A percentile compares a stretch with the other conserved stretches of the same genome.
phyloP scores from a whole-genome alignment of 73 alveolate species.

The Diophrys sp. region DNA sequence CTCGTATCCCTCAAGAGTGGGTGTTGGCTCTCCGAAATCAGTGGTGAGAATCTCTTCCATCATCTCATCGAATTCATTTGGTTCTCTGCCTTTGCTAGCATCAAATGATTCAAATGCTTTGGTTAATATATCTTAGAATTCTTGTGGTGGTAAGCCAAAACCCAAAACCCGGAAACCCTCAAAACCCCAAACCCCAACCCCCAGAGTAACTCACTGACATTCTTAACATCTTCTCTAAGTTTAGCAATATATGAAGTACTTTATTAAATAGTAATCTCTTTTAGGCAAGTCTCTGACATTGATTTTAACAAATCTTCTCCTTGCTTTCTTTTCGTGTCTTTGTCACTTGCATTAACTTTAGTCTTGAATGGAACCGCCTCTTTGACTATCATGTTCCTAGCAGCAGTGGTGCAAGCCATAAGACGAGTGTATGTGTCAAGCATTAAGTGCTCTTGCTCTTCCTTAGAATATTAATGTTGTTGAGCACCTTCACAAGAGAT shows the following conservation, averaged over 20 bases:
- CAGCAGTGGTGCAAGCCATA: neutral
- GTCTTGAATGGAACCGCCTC: neutral
- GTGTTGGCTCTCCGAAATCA: slow-evolving; percentile 1
- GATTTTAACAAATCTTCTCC: neutral
- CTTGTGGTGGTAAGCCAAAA: neutral
- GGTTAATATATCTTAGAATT: neutral
- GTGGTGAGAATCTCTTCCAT: neutral
- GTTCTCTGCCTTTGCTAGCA: neutral
- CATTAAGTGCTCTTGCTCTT: neutral
- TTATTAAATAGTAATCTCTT: neutral
- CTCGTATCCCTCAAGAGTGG: neutral
- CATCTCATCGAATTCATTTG: neutral
- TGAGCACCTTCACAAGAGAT: too few relatives aligned
- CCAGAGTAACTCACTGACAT: neutral
- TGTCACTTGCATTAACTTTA: neutral
- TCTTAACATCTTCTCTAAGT: neutral
- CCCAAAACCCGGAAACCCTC: too few relatives aligned
- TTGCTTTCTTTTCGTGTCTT: neutral
- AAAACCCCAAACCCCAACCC: too few relatives aligned
- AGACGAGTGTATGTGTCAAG: neutral
- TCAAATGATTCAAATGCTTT: neutral
- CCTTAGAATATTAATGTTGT: neutral
- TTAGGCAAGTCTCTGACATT: neutral
- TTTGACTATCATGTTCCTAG: neutral
- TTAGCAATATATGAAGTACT: neutral